A percentile compares a stretch with the other conserved stretches of the same genome.
phyloP scores from a whole-genome alignment of 768 basidiomycete genomes.

The Rickenella mellea region DNA sequence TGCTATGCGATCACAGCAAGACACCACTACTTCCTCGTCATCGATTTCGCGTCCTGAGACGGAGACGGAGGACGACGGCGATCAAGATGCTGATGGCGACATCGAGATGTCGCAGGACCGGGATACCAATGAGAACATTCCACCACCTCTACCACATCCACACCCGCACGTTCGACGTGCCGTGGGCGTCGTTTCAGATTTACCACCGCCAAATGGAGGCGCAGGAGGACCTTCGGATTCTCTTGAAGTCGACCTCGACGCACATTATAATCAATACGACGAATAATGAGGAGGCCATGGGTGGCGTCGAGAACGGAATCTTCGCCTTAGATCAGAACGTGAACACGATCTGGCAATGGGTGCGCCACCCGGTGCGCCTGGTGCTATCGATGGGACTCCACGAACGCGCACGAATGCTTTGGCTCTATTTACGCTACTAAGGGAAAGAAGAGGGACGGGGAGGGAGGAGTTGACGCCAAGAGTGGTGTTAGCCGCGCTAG shows the following conservation, averaged over 20 bases:
- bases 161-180: constrained; percentile 31
- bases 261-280: constrained; percentile 40
- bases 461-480: constrained; percentile 9
- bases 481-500: constrained; percentile 2
- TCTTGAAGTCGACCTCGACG: constrained; percentile 33
- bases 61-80: constrained; percentile 73
- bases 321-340: constrained; percentile 52
- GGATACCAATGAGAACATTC: too few species aligned
- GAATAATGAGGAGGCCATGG: constrained; percentile 14
- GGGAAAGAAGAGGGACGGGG: constrained; percentile 8
- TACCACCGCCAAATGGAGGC: constrained; percentile 8
- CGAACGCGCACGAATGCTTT: constrained; percentile 16
- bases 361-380: constrained; percentile 85
- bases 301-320: constrained; percentile 52
- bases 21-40: constrained; percentile 22
- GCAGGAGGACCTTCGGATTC: constrained; percentile 18
- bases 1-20: too few species aligned
- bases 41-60: constrained; percentile 57
- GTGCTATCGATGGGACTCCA: constrained; percentile 41
- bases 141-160: too few species aligned
- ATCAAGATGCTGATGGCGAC: constrained; percentile 34
- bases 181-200: constrained; percentile 39
- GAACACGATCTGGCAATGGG: constrained; percentile 85
- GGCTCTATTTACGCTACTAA: constrained; percentile 5
- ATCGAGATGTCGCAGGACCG: too few species aligned